phyloP scores from a whole-genome alignment of 2,329 filamentous ascomycete genomes.

The Alternaria sp. region DNA sequence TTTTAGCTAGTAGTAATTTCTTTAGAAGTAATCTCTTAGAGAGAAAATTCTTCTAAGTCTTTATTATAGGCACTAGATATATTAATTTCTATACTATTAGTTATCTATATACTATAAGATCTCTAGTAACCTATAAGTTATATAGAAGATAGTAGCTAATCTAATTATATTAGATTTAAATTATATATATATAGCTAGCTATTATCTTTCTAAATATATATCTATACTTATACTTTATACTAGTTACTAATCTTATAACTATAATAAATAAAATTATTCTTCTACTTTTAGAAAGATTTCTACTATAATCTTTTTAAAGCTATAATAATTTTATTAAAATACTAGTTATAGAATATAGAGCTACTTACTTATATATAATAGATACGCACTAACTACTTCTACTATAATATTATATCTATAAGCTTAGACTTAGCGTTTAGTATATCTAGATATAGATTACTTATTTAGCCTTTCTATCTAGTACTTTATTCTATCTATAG shows the following conservation, averaged over 20 bases:
- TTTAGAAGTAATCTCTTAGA: not conserved
- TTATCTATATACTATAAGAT: not conserved
- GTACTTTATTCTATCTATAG: constrained; percentile 7
- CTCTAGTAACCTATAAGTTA: constrained; percentile 10
- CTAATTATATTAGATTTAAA: constrained; percentile 5
- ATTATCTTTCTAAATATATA: constrained; percentile 25
- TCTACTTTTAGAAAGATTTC: constrained; percentile 21
- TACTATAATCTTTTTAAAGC: constrained; percentile 20
- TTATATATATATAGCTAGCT: constrained; percentile 21
- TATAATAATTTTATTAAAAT: constrained; percentile 11
- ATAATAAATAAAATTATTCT: constrained; percentile 18
- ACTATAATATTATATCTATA: constrained; percentile 3
- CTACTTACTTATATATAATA: constrained; percentile 14
- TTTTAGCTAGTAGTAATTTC: constrained; percentile 5
- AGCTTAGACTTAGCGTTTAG: not conserved
- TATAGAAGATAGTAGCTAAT: constrained; percentile 14
- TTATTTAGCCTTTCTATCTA: not conserved
- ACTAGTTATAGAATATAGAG: not conserved
- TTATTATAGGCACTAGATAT: constrained; percentile 17
- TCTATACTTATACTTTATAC: constrained; percentile 19
- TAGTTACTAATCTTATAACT: constrained; percentile 17
- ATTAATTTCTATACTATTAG: constrained; percentile 1
- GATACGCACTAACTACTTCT: constrained; percentile 7
- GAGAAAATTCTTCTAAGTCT: constrained; percentile 6
- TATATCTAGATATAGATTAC: constrained; percentile 4